A percentile compares a stretch with the other conserved stretches of the same genome.
Evolutionary conservation across 1,284 basidiomycete genomes (phyloP).

Genomic region (Irpex lacteus): DNA sequence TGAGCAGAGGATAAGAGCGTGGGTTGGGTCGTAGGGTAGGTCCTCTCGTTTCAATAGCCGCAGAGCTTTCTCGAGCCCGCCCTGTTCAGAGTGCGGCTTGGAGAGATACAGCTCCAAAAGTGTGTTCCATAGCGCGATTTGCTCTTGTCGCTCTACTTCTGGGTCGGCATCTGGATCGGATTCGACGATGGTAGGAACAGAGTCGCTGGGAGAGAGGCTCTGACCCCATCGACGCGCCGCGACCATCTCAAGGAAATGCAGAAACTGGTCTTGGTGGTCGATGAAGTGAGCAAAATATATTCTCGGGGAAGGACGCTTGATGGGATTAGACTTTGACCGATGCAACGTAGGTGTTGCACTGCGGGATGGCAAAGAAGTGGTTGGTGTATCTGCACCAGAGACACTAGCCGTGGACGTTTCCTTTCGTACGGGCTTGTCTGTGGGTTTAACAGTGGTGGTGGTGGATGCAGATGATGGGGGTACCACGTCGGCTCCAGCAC

Average conservation of each 20-base stretch:
- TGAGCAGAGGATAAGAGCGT: constrained; percentile 92
- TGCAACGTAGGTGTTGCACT: constrained; percentile 27
- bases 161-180: constrained; percentile 39
- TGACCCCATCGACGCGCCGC: constrained; percentile 83
- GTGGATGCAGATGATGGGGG: constrained; percentile 45
- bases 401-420: constrained; percentile 34
- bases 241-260: constrained; percentile 88
- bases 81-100: constrained; percentile 21
- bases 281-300: constrained; percentile 95
- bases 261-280: constrained; percentile 82
- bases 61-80: constrained; percentile 60
- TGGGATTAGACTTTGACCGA: constrained; percentile 16
- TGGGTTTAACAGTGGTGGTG: constrained; percentile 45
- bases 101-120: constrained; percentile 91
- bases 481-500: constrained; percentile 28
- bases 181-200: constrained; percentile 14
- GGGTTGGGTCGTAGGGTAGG: constrained; percentile 86
- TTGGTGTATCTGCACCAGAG: constrained; percentile 27
- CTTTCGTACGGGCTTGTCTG: constrained; percentile 35
- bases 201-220: constrained; percentile 43
- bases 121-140: constrained; percentile 94
- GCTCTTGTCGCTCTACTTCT: constrained; percentile 64
- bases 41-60: constrained; percentile 58
- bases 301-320: constrained; percentile 74
- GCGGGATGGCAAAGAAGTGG: constrained; percentile 27